Conservation (phyloP, 2,329 filamentous ascomycete genomes). For the Chlorencoelia australis region DNA sequence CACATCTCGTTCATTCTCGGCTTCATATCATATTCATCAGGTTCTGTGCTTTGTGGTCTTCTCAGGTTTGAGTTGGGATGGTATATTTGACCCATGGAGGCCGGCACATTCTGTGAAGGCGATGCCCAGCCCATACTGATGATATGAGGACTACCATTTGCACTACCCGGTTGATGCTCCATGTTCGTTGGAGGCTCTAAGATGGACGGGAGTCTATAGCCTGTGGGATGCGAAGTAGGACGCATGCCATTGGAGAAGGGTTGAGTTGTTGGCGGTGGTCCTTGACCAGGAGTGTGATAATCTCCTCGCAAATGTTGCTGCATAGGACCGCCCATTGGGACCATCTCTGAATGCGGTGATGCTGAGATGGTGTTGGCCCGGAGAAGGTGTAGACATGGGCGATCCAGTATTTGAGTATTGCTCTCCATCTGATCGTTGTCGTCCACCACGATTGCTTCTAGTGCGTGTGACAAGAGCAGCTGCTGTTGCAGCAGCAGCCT, state of each 20-base stretch:
- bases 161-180: conserved; percentile 62
- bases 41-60: conserved; percentile 66
- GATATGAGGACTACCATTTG: conserved; percentile 82
- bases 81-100: conserved; percentile 55
- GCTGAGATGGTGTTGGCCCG: conserved; percentile 70
- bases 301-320: conserved; percentile 71
- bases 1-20: conserved; percentile 45
- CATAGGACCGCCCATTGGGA: too few species aligned
- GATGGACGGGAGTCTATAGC: conserved; percentile 66
- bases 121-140: conserved; percentile 67
- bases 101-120: conserved; percentile 56
- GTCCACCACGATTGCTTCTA: conserved; percentile 31
- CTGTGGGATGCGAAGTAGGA: conserved; percentile 77
- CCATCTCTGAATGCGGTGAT: conserved; percentile 68
- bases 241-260: conserved; percentile 44
- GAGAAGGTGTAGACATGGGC: conserved; percentile 71
- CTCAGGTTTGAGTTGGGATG: conserved; percentile 60
- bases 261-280: conserved; percentile 47
- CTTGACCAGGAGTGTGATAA: conserved; percentile 39
- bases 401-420: conserved; percentile 63
- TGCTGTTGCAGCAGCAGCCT: conserved; percentile 80
- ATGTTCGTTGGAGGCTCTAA: conserved; percentile 72
- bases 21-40: conserved; percentile 54
- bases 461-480: conserved; percentile 59
- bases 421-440: conserved; percentile 59